These are phyloP conservation scores for Cucurbita pepo DNA, from an alignment of 306 rosid species.

Conservation along the genomic window DNA sequence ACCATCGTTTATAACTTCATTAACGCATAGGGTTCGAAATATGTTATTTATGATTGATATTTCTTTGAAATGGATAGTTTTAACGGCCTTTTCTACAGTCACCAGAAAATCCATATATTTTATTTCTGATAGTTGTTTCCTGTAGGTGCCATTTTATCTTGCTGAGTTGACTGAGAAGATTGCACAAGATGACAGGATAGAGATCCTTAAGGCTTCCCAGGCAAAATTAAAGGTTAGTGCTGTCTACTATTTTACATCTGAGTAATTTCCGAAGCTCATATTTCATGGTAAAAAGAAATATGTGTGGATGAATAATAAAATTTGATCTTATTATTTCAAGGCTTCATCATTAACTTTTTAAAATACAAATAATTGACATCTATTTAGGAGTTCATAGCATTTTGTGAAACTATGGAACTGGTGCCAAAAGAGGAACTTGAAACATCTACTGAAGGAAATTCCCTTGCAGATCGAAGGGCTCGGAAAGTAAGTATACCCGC, in stretches of 20 bases:
- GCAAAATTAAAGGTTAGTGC: constrained; percentile 59
- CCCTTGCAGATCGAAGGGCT: constrained; percentile 72
- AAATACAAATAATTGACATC: background rate
- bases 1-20: background rate
- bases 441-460: constrained; percentile 27
- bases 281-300: background rate
- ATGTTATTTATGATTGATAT: background rate
- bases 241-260: background rate
- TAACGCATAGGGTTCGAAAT: background rate
- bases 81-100: background rate
- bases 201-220: constrained; percentile 55
- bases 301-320: background rate
- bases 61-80: background rate
- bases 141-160: constrained; percentile 78
- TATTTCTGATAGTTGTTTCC: constrained; percentile 1
- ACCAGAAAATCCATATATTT: background rate
- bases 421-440: constrained; percentile 72
- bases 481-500: constrained; percentile 34
- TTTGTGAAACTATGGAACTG: constrained; percentile 87
- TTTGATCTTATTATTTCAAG: background rate
- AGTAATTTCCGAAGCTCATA: background rate
- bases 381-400: constrained; percentile 64
- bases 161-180: constrained; percentile 80
- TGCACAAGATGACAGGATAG: constrained; percentile 60
- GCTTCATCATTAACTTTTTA: background rate